Evolutionary conservation across 2,329 filamentous ascomycete genomes (phyloP).

Genomic region (Pyricularia sp.): DNA sequence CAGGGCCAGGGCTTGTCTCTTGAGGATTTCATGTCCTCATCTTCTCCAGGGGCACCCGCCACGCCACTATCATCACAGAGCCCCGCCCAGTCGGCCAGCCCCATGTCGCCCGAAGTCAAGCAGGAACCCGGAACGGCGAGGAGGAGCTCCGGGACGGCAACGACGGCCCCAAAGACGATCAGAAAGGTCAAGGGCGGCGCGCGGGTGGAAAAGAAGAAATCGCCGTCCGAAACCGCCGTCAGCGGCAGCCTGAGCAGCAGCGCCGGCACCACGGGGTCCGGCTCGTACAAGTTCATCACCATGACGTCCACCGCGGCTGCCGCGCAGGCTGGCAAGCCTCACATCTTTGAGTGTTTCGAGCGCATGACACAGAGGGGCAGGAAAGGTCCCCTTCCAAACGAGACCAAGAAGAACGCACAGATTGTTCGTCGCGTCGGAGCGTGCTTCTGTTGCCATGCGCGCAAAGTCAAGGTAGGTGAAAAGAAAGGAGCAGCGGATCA

Average conservation of each 20-base stretch:
- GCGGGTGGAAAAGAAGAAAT: constrained; percentile 2
- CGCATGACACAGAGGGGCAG: constrained; percentile 43
- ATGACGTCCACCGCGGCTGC: constrained; percentile 44
- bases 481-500: background rate
- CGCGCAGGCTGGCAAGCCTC: constrained; percentile 38
- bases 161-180: background rate
- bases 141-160: background rate
- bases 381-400: constrained; percentile 44
- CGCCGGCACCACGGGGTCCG: constrained; percentile 5
- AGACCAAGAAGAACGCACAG: constrained; percentile 45
- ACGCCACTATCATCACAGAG: background rate
- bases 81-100: constrained; percentile 11
- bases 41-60: background rate
- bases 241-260: constrained; percentile 13
- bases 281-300: constrained; percentile 37
- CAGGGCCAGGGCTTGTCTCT: background rate
- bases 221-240: constrained; percentile 16
- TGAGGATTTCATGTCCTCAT: constrained; percentile 3
- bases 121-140: constrained; percentile 13
- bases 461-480: constrained; percentile 37
- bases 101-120: constrained; percentile 16
- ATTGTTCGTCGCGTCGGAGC: constrained; percentile 44
- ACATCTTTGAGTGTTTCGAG: constrained; percentile 47
- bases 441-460: constrained; percentile 50
- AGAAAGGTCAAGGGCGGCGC: constrained; percentile 2